phyloP scores from a whole-genome alignment of 78 protist species.

The Neovahlkampfia damariscottae region DNA sequence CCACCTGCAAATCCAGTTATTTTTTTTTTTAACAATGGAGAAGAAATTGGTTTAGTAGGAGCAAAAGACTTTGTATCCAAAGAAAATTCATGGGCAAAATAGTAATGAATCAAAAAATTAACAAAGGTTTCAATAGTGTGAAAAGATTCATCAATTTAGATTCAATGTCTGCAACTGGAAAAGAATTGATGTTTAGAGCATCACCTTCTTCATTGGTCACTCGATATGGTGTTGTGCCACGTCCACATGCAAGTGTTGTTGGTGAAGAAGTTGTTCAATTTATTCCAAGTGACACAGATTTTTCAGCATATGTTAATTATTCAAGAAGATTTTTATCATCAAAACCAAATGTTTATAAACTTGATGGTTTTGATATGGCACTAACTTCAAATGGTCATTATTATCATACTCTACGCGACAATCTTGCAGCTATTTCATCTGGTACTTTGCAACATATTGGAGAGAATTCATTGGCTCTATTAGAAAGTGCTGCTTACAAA shows the following conservation, averaged over 20 bases:
- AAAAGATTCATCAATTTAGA: neutral
- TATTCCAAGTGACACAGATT: neutral
- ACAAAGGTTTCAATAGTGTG: no score
- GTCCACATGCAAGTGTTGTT: neutral
- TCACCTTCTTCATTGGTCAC: neutral
- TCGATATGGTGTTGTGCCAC: neutral
- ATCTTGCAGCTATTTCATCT: neutral
- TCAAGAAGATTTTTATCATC: no score
- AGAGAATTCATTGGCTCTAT: no score
- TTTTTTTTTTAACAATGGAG: neutral
- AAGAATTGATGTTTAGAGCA: neutral
- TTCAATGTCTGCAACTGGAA: neutral
- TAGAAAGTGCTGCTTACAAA: no score
- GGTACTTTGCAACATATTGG: neutral
- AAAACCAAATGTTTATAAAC: no score
- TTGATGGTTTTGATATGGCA: neutral
- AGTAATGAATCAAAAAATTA: no score
- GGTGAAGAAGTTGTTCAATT: neutral
- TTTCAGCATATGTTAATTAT: neutral
- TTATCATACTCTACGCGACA: neutral
- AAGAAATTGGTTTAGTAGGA: neutral
- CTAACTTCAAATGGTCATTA: neutral
- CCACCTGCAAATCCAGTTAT: neutral
- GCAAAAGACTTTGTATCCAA: neutral
- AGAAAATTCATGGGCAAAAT: no score